Evolutionary conservation across 345 rosid genomes (phyloP), one percentile per base, ranked within the genome.

Genomic region (Murraya paniculata): DNA sequence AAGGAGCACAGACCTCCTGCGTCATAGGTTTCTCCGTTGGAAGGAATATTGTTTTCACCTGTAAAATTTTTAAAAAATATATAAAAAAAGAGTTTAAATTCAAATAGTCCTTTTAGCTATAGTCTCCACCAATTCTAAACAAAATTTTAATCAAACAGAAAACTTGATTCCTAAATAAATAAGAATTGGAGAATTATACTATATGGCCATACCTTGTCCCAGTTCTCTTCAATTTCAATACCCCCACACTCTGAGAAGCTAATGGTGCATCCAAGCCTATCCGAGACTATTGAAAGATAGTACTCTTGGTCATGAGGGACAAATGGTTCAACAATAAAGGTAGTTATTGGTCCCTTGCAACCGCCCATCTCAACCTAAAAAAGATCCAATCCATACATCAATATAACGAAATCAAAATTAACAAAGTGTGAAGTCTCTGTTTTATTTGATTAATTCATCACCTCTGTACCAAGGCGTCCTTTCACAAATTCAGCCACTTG

Each of bases 201-300:
- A 16, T 38, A 64, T 28, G 50, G 22, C 10, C 28, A 61, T 80
- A 94, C 99, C 90, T 96, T 94, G 86, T 92, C 97, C 99, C 97
- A 96, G 71, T 96, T 96, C 86, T 92, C 99, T 91, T 96, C 99
- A 71, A 96, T 94, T 53, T 96, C 99, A 84, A 94, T 93, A 9
- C 99, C 99, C 2, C 98, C 98, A 77, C 98, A 96, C 82, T 97
- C 98, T 27, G 98, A 97, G 82, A 92, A 97, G 83, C 93, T 91
- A 79, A 94, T 83, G 75, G 93, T 91, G 82, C 89, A 83, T 57
- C 98, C 97, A 77, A 94, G 98, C 88, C 99, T 92, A 41, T 97
- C 98, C 21, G 98, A 97, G 41, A 93, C 91, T 13, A 97, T 78
- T 28, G 94, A 90, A 75, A 94, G 91, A 83, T 93, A 97, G 77